These are phyloP conservation scores for Citrullus amarus DNA, from an alignment of 306 rosid genomes.

Conservation along the genomic window DNA sequence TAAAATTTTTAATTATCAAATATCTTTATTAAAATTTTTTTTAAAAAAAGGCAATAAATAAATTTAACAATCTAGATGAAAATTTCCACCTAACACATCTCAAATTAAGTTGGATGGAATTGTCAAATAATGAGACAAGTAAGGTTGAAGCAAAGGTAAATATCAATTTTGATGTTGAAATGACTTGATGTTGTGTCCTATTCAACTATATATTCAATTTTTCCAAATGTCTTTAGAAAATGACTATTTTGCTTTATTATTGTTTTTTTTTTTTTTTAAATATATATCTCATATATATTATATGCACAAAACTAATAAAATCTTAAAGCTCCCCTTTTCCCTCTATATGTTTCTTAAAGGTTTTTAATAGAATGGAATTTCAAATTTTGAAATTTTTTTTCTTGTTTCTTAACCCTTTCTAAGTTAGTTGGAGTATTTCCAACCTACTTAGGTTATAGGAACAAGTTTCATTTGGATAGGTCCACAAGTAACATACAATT, in stretches of 20 bases:
- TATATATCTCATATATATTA: neutral
- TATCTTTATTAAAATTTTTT: neutral
- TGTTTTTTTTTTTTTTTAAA: no score
- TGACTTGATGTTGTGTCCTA: neutral
- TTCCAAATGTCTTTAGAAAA: neutral
- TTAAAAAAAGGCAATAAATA: neutral
- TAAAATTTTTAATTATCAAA: neutral
- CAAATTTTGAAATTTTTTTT: neutral
- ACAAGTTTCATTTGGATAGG: no score
- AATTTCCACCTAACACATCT: neutral
- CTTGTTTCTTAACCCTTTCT: neutral
- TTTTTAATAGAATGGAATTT: neutral
- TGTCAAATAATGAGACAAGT: neutral
- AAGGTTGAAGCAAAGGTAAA: neutral
- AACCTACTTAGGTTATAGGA: neutral
- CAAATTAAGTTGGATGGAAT: neutral
- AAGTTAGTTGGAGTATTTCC: neutral
- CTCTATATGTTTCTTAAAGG: neutral
- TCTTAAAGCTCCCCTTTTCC: neutral
- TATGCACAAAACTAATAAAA: neutral
- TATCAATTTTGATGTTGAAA: neutral
- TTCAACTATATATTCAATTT: neutral
- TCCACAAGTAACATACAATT: neutral
- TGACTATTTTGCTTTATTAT: neutral
- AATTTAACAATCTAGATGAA: neutral